Base-by-base conservation (phyloP, 139 green algal genomes). In the Haematococcus lacustris region DNA sequence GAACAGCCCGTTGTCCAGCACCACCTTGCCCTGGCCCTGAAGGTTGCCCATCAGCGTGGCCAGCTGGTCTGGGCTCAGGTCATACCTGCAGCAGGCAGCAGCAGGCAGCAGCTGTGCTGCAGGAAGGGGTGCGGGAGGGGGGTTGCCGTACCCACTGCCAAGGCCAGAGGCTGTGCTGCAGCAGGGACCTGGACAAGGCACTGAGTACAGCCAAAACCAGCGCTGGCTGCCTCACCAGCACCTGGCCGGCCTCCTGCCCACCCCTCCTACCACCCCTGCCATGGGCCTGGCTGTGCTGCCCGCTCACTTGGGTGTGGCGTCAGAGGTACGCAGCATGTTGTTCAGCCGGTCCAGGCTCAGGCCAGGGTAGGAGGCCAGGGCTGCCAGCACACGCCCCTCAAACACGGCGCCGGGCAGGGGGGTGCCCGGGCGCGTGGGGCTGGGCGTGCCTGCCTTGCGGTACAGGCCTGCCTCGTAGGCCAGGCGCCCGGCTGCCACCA, bases 251-350 rank as follows among this genome's bases (percentile, higher is more conserved):
- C n/a, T n/a, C n/a, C n/a, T n/a, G n/a, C n/a, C n/a, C n/a, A n/a
- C n/a, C n/a, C n/a, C n/a, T n/a, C n/a, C n/a, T n/a, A n/a, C n/a
- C n/a, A n/a, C n/a, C n/a, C n/a, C n/a, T n/a, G n/a, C n/a, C n/a
- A n/a, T n/a, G n/a, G n/a, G n/a, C n/a, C n/a, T n/a, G n/a, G n/a
- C n/a, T n/a, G n/a, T n/a, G n/a, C n/a, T n/a, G n/a, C n/a, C n/a
- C n/a, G n/a, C n/a, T 57, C 21, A 57, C 47, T 28, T 57, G 47
- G 47, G 13, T 57, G 21, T 28, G 13, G 13, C 13, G 47, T 13
- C 21, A 21, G 47, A 57, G 47, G 47, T 57, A 57, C 47, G 47
- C 13, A 69, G 63, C 63, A 69, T 69, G 63, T 69, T 69, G 63
- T 50, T 33, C 38, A 69, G 34, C 21, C 63, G 35, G 6, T 69